A percentile compares a stretch with the other conserved stretches of the same genome.
phyloP scores from a whole-genome alignment of 2,329 filamentous ascomycete genomes.

The Penicillium sp. region DNA sequence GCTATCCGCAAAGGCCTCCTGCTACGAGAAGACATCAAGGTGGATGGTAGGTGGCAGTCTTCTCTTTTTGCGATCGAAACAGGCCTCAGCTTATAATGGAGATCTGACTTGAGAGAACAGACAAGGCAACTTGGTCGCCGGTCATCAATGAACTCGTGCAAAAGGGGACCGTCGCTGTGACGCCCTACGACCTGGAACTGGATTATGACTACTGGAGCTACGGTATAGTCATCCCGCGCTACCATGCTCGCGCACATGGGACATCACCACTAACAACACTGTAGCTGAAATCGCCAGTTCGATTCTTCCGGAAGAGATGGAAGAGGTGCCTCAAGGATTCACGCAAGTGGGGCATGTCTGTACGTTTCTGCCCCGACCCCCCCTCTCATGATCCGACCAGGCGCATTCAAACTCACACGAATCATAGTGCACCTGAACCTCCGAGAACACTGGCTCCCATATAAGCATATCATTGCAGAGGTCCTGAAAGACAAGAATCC shows the following conservation, averaged over 20 bases:
- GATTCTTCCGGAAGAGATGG: conserved; percentile 71
- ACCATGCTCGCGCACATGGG: background rate
- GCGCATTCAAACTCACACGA: conserved; percentile 8
- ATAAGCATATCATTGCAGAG: conserved; percentile 78
- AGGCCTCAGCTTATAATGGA: too few species aligned
- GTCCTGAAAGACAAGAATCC: conserved; percentile 88
- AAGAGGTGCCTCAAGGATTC: conserved; percentile 79
- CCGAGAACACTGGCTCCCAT: conserved; percentile 71
- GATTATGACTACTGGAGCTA: conserved; percentile 86
- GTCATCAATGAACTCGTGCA: conserved; percentile 63
- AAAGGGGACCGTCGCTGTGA: conserved; percentile 60
- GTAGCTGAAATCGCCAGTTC: conserved; percentile 74
- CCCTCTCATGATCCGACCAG: background rate
- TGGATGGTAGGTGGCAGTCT: conserved; percentile 33
- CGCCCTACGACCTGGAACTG: conserved; percentile 69
- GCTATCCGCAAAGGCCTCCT: conserved; percentile 34
- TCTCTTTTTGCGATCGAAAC: too few species aligned
- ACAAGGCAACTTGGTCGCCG: conserved; percentile 69
- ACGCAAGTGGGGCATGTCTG: conserved; percentile 82
- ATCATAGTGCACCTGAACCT: conserved; percentile 78
- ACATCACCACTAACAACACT: background rate
- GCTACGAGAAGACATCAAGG: conserved; percentile 33
- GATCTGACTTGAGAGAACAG: conserved; percentile 33
- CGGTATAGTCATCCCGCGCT: conserved; percentile 45
- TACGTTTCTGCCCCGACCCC: conserved; percentile 36